Conservation (phyloP, 2,329 filamentous ascomycete genomes). For the Aspergillus sp. region DNA sequence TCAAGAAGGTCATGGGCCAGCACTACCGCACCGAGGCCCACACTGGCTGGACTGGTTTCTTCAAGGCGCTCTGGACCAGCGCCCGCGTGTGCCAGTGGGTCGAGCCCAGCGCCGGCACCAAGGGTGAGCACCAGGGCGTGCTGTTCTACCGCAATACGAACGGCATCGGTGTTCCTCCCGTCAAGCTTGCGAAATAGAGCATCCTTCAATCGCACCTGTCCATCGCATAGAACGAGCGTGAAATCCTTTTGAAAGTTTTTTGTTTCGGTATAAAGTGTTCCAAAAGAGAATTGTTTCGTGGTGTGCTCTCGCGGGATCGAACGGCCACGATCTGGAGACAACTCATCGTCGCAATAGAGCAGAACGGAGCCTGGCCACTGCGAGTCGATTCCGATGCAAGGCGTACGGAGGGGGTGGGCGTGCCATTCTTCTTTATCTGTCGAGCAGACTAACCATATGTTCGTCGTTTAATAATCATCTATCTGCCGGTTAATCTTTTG, state of each 20-base stretch:
- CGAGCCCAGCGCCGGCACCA: constrained; percentile 79
- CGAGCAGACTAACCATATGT: too few relatives aligned
- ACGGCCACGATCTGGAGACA: constrained; percentile 15
- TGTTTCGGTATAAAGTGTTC: background rate
- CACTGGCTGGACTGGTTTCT: constrained; percentile 77
- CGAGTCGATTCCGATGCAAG: background rate
- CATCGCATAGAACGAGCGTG: constrained; percentile 16
- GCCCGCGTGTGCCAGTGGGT: constrained; percentile 95
- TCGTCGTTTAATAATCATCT: too few relatives aligned
- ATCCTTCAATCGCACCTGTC: background rate
- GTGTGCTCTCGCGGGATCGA: constrained; percentile 25
- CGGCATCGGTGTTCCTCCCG: constrained; percentile 67
- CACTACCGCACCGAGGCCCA: constrained; percentile 86
- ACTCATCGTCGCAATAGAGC: constrained; percentile 1
- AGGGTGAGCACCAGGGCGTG: constrained; percentile 78
- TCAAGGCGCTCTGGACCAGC: constrained; percentile 76
- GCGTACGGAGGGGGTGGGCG: too few relatives aligned
- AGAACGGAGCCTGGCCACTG: background rate
- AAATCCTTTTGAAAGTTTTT: constrained; percentile 4
- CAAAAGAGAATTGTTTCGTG: constrained; percentile 6
- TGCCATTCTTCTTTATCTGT: too few relatives aligned
- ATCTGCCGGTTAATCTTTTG: too few relatives aligned
- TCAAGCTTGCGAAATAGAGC: constrained; percentile 39
- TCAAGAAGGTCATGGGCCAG: constrained; percentile 89
- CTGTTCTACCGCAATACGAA: constrained; percentile 96